These are phyloP conservation scores for Salix koriyanagi DNA, from an alignment of 345 rosid genomes.

Conservation along the genomic window DNA sequence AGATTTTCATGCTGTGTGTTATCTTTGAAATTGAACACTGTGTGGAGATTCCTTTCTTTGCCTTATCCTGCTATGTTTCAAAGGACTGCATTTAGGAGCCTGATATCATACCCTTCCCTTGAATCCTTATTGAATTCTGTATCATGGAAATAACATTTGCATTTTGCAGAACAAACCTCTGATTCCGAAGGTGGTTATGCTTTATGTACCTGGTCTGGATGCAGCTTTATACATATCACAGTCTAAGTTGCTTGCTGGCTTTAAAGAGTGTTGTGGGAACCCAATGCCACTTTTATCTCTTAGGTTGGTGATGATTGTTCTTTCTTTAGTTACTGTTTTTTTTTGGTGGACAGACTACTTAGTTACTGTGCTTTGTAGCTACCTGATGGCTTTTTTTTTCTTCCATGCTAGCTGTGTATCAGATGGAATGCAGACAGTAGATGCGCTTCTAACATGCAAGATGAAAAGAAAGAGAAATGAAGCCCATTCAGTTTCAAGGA, in stretches of 20 bases:
- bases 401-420: slow-evolving; percentile 64
- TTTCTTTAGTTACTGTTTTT: slow-evolving; percentile 1
- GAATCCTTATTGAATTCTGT: not conserved
- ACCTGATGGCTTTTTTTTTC: slow-evolving; percentile 24
- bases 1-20: not conserved
- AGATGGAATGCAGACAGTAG: slow-evolving; percentile 77
- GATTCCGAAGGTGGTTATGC: slow-evolving; percentile 84
- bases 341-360: too few relatives aligned
- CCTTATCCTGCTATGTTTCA: not conserved
- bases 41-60: not conserved
- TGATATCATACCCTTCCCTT: not conserved
- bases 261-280: slow-evolving; percentile 68
- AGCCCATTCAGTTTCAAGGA: slow-evolving; percentile 26
- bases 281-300: slow-evolving; percentile 71
- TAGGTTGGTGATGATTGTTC: slow-evolving; percentile 51
- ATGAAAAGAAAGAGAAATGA: slow-evolving; percentile 58
- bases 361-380: not conserved
- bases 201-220: slow-evolving; percentile 89
- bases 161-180: slow-evolving; percentile 83
- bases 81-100: not conserved
- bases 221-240: slow-evolving; percentile 77
- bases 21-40: not conserved
- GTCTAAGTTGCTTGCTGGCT: slow-evolving; percentile 55
- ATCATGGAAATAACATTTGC: slow-evolving; percentile 6
- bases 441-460: slow-evolving; percentile 76